Percentiles rank a stretch among this genome's conserved stretches.
Conservation (phyloP, 306 rosid genomes). For the Mimosa bimucronata region DNA sequence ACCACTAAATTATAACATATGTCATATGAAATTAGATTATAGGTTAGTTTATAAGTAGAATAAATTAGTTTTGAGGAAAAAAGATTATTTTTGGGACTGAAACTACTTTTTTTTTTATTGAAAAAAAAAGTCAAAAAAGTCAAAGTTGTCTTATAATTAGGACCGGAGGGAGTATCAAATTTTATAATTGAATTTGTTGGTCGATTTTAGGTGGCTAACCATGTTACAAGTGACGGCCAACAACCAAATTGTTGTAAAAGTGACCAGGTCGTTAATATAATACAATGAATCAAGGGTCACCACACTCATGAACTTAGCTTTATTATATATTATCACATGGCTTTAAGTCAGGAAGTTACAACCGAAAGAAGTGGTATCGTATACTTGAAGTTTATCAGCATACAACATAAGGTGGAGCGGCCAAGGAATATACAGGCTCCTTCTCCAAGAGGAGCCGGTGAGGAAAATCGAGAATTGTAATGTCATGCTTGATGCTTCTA, state of each 20-base stretch:
- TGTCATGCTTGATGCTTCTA: constrained; percentile 1
- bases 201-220: background rate
- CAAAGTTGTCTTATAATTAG: too few relatives aligned
- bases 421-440: background rate
- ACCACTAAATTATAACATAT: too few relatives aligned
- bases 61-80: too few relatives aligned
- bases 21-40: too few relatives aligned
- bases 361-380: background rate
- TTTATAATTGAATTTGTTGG: background rate
- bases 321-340: background rate
- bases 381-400: background rate
- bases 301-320: background rate
- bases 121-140: too few relatives aligned
- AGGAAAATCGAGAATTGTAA: background rate
- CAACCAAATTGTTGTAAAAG: background rate
- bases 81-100: too few relatives aligned
- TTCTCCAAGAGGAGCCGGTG: background rate
- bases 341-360: background rate
- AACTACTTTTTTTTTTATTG: too few relatives aligned
- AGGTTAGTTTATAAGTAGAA: too few relatives aligned
- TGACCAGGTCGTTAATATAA: too few relatives aligned
- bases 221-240: background rate
- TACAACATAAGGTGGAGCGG: background rate
- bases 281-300: background rate
- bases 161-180: too few relatives aligned